These are phyloP conservation scores for Blechomonas ayalai DNA, from an alignment of 208 protist genomes.

Conservation along the genomic window DNA sequence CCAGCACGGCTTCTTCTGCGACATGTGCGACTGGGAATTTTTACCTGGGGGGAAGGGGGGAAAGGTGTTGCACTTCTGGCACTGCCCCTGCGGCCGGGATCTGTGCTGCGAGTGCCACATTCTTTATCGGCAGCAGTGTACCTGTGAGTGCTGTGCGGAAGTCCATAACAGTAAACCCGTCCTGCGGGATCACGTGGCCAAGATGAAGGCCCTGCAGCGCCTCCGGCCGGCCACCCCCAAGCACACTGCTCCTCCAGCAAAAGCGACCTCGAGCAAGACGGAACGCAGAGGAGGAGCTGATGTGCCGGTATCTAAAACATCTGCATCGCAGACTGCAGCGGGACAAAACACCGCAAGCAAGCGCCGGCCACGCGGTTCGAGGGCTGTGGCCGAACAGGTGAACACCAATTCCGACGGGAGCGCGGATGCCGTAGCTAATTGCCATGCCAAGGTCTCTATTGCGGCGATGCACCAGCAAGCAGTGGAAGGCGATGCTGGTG, in stretches of 20 bases:
- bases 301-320: no score
- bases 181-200: slow-evolving; percentile 44
- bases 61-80: slow-evolving; percentile 61
- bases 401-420: no score
- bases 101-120: slow-evolving; percentile 73
- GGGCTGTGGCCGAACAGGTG: no score
- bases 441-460: slow-evolving; percentile 14
- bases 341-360: no score
- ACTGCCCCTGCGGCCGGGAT: slow-evolving; percentile 81
- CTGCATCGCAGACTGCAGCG: no score
- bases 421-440: no score
- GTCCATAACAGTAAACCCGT: slow-evolving; percentile 55
- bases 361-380: no score
- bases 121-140: slow-evolving; percentile 49
- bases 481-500: slow-evolving; percentile 11
- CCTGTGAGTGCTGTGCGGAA: slow-evolving; percentile 48
- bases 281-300: no score
- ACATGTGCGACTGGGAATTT: slow-evolving; percentile 77
- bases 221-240: no score
- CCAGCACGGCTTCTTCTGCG: slow-evolving; percentile 76
- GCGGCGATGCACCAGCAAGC: slow-evolving; percentile 28
- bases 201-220: no score
- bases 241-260: no score
- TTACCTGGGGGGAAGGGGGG: slow-evolving; percentile 24
- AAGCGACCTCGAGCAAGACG: no score